Evolutionary conservation across 768 basidiomycete genomes (phyloP), one percentile per base, ranked within the genome.

Genomic region (Wakefieldia striispora): DNA sequence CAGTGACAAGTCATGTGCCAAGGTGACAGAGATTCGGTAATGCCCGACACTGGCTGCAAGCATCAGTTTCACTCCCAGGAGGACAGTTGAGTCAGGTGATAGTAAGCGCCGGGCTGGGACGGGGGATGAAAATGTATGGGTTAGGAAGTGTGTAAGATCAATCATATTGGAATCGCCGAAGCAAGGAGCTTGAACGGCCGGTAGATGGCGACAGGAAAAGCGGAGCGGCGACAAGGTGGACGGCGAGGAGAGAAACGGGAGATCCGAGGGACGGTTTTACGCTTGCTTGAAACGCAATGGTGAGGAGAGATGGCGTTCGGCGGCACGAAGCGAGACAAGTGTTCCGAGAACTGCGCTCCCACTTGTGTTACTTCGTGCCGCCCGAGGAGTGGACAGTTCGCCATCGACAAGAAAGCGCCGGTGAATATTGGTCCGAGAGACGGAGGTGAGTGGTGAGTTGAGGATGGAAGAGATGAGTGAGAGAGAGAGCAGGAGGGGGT

Each of bases 291-390:
- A 16, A 21, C 16, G n/a, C 16, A 26, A 10, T 6, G 29, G 8
- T 26, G 40, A 16, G 7, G 19, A 39, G 11, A 23, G 37, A 16
- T 4, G 7, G 16, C 33, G 33, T 34, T 20, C 19, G 21, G 40
- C n/a, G 54, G 45, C 57, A 65, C 58, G 50, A 43, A 17, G 42
- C 48, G 57, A 45, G 33, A 66, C 71, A 67, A 67, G 70, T 64
- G 71, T 74, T 68, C 49, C 63, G 72, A 77, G 76, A 51, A 75
- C 74, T 65, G 59, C 76, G 74, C 76, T 76, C 74, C 69, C 73
- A 64, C 68, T 65, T 61, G 66, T 66, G 55, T 45, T 53, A 50
- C 51, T 13, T 48, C 37, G 61, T 59, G 57, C 48, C 56, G 41
- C 46, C 33, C 29, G 11, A 12, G 26, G 8, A 33, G 14, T 14